Evolutionary conservation across 192 early-diverging fungal genomes (phyloP).

Genomic region (Coemansia sp.): DNA sequence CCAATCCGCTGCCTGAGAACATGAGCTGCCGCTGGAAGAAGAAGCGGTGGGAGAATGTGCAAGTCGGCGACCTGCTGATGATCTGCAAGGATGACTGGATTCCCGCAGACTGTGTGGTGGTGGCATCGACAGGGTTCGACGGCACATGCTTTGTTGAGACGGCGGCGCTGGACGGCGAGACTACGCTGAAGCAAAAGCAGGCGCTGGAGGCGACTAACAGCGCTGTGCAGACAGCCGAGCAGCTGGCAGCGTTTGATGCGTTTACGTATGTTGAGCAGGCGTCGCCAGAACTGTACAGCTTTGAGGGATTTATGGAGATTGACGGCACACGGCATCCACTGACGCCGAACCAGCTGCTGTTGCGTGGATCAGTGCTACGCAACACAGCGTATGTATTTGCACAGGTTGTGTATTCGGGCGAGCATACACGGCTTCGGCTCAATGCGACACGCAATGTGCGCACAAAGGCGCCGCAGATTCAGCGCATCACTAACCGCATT

Average conservation of each 20-base stretch:
- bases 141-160: slow-evolving; percentile 86
- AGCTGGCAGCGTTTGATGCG: slow-evolving; percentile 46
- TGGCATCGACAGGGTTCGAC: slow-evolving; percentile 68
- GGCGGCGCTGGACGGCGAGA: slow-evolving; percentile 84
- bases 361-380: slow-evolving; percentile 80
- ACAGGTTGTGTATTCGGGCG: slow-evolving; percentile 71
- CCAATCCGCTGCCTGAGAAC: slow-evolving; percentile 39
- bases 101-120: slow-evolving; percentile 76
- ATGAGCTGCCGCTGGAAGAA: slow-evolving; percentile 56
- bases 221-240: slow-evolving; percentile 52
- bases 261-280: slow-evolving; percentile 69
- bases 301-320: slow-evolving; percentile 76
- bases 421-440: slow-evolving; percentile 68
- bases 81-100: slow-evolving; percentile 79
- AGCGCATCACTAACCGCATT: slow-evolving; percentile 74
- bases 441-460: slow-evolving; percentile 71
- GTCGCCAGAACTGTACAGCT: slow-evolving; percentile 78
- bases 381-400: slow-evolving; percentile 82
- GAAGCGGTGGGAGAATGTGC: slow-evolving; percentile 62
- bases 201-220: slow-evolving; percentile 62
- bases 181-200: slow-evolving; percentile 84
- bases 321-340: slow-evolving; percentile 61
- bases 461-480: slow-evolving; percentile 73
- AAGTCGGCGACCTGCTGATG: slow-evolving; percentile 76
- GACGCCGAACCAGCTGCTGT: slow-evolving; percentile 76